Evolutionary conservation across 1,284 basidiomycete species (phyloP), one percentile per base, ranked within the genome.

Genomic region (Ustilago sp.): DNA sequence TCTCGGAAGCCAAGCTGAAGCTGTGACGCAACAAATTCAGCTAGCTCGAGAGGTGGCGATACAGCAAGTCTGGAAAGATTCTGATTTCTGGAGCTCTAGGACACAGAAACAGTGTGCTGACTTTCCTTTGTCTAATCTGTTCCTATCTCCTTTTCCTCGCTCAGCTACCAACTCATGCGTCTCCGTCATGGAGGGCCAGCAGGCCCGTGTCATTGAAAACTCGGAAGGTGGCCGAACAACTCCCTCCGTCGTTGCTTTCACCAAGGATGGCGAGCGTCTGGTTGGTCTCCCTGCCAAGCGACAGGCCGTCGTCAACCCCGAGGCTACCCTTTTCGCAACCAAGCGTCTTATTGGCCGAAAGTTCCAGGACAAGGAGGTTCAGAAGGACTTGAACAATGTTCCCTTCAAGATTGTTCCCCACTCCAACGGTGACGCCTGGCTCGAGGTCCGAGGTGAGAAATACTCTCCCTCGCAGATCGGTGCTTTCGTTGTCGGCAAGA

Each of bases 211-310:
- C 78, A 93, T 99, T 83, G 96, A 98, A 88, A 98, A 99, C 89
- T 89, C 95, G 12, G 96, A 99, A 89, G 96, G 96, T 89, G 94
- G 93, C 74, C 92, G 96, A 84, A 98, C 96, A 79, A 99, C 96
- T 35, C 97, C 97, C 9, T 99, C 96, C 59, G 94, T 98, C 67
- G 94, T 99, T 78, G 97, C 96, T 48, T 99, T 99, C 90, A 95
- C 95, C 79, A 98, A 98, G 88, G 87, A 88, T 45, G 89, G 88
- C 82, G 81, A 88, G 86, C 86, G 85, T 51, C 90, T 97, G 50
- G 93, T 98, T 77, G 96, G 96, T 88, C 90, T 97, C 59, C 96
- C 97, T 39, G 97, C 96, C 45, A 95, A 98, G 88, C 94, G 95
- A 66, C 96, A 98, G 88, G 95, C 94, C 7, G 94, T 98, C 59